Evolutionary conservation across 306 rosid genomes (phyloP).

Genomic region (Cyamopsis tetragonoloba): DNA sequence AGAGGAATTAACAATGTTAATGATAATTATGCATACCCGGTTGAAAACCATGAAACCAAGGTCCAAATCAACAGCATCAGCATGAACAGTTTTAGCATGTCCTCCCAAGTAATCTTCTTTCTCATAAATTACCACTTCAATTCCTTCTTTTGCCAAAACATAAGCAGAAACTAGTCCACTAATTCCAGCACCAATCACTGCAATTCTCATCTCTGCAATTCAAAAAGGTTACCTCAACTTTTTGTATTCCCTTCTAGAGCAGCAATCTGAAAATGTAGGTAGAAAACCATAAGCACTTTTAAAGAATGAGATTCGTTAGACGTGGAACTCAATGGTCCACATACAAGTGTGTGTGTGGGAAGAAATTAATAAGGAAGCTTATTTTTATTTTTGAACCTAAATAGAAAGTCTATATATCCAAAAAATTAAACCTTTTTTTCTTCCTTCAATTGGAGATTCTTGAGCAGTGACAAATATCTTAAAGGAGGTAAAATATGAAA

Average conservation of each 20-base stretch:
- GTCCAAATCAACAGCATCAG: constrained; percentile 62
- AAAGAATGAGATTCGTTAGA: background rate
- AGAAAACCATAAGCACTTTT: background rate
- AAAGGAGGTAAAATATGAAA: no score
- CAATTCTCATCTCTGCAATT: constrained; percentile 69
- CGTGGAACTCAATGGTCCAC: constrained; percentile 5
- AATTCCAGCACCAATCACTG: constrained; percentile 71
- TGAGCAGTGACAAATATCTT: no score
- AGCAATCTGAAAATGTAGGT: background rate
- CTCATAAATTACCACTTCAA: constrained; percentile 56
- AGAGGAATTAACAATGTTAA: background rate
- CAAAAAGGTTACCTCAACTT: background rate
- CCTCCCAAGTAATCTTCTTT: constrained; percentile 75
- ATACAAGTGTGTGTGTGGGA: no score
- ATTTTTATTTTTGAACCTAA: no score
- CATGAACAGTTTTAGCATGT: constrained; percentile 53
- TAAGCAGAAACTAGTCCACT: constrained; percentile 69
- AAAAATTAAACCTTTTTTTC: no score
- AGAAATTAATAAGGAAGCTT: no score
- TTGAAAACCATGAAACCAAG: constrained; percentile 93
- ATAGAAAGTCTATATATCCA: no score
- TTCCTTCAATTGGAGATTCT: no score
- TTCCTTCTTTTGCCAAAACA: constrained; percentile 44
- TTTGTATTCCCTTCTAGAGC: no score
- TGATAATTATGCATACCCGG: constrained; percentile 35